phyloP scores from a whole-genome alignment of 1,284 basidiomycete genomes.

The Ganoderma boninense region DNA sequence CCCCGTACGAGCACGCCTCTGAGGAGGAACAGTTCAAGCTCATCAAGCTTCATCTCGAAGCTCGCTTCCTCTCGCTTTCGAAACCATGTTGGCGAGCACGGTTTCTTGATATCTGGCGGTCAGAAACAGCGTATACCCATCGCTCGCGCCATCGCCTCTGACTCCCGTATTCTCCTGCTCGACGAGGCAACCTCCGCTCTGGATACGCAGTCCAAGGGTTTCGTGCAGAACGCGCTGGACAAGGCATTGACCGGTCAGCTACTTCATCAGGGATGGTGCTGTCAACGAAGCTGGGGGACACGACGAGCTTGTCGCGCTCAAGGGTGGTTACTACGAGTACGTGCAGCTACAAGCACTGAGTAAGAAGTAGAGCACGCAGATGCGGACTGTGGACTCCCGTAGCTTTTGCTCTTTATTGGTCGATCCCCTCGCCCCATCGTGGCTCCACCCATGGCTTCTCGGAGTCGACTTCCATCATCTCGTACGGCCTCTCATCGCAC shows the following conservation, averaged over 20 bases:
- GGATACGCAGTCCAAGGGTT: constrained; percentile 90
- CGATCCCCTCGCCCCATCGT: not conserved
- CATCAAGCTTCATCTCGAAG: constrained; percentile 87
- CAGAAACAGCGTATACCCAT: constrained; percentile 95
- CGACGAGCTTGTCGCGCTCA: constrained; percentile 77
- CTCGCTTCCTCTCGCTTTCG: constrained; percentile 81
- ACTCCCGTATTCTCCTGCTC: constrained; percentile 84
- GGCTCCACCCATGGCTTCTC: no score
- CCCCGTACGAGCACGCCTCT: constrained; percentile 70
- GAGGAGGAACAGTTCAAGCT: constrained; percentile 83
- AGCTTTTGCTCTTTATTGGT: not conserved
- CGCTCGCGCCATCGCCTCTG: constrained; percentile 94
- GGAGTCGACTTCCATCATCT: not conserved
- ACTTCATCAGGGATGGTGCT: constrained; percentile 91
- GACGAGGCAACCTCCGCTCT: constrained; percentile 93
- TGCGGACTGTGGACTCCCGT: not conserved
- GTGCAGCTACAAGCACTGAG: constrained; percentile 84
- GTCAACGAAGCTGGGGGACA: constrained; percentile 92
- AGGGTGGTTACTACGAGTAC: constrained; percentile 88
- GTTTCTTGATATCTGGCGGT: constrained; percentile 90
- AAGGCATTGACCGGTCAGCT: constrained; percentile 87
- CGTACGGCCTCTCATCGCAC: not conserved
- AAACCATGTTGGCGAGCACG: constrained; percentile 95
- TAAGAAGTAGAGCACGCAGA: constrained; percentile 48
- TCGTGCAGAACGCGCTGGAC: constrained; percentile 96